Evolutionary conservation across 2,329 filamentous ascomycete species (phyloP).

Genomic region (Sordariomycetes sp.): DNA sequence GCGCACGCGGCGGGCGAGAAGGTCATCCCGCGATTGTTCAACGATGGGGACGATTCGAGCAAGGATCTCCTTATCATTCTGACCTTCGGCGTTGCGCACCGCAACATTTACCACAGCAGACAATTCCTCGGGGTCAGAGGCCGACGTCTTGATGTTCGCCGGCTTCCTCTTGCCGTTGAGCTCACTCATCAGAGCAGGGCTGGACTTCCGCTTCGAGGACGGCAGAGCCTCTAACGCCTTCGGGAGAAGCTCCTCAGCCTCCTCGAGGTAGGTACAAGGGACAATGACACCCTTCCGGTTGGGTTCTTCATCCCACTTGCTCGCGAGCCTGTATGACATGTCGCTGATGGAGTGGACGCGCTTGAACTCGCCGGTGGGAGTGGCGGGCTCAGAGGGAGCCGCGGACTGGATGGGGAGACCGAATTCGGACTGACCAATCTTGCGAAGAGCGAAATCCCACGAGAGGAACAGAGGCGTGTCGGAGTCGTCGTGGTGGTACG

Average conservation of each 20-base stretch:
- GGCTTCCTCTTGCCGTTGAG: conserved; percentile 60
- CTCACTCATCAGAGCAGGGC: conserved; percentile 49
- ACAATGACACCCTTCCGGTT: conserved; percentile 87
- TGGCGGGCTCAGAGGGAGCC: conserved; percentile 73
- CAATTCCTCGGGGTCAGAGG: conserved; percentile 56
- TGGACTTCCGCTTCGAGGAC: conserved; percentile 37
- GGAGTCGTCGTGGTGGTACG: conserved; percentile 79
- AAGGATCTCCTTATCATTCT: conserved; percentile 70
- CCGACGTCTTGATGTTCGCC: conserved; percentile 29
- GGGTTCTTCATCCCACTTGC: conserved; percentile 62
- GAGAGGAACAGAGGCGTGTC: conserved; percentile 60
- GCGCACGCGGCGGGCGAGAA: conserved; percentile 68
- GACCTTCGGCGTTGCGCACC: conserved; percentile 73
- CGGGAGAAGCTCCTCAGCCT: conserved; percentile 74
- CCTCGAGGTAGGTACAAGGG: conserved; percentile 85
- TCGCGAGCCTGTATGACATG: conserved; percentile 68
- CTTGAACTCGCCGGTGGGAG: conserved; percentile 54
- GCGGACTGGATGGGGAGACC: conserved; percentile 69
- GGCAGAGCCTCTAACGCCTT: conserved; percentile 80
- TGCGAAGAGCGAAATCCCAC: conserved; percentile 93
- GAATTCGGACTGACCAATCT: conserved; percentile 84
- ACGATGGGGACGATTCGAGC: conserved; percentile 64
- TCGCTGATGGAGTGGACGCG: conserved; percentile 92
- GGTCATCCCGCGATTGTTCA: conserved; percentile 69
- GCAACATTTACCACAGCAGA: conserved; percentile 89